Base-by-base conservation (phyloP, 805 yeast species). In the Metschnikowia cerradonensis region DNA sequence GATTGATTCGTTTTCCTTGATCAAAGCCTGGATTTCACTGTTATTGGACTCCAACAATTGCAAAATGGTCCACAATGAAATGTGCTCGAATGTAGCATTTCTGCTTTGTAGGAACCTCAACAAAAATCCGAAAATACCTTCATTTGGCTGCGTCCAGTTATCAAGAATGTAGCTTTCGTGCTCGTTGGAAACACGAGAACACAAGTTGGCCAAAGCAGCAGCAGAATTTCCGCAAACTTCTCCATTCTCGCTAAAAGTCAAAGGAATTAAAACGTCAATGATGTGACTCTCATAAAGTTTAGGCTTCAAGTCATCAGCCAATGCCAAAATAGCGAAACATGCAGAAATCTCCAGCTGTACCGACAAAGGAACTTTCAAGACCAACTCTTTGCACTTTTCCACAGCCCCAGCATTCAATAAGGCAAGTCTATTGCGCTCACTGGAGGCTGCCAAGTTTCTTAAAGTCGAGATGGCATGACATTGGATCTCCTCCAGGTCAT, bases 181-280 rank as follows among this genome's bases (percentile, higher is more conserved):
- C 60, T 89, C 91, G 60, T 80, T 81, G 15, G 73, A 66, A 35
- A 92, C 89, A 70, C 97, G 83, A 4, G 97, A 90, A 59, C 97
- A 90, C 60, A 94, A 75, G 65, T 94, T 94, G 31, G 99, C 99
- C 58, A 94, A 78, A 1, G 99, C 98, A 35, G 99, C 99, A 14
- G 98, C 99, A 2, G 96, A 88, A 69, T 94, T 94, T 51, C 99
- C 99, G 67, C 96, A 94, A 15, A 94, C 97, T 70, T 95, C 99
- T 52, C 90, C 87, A 66, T 90, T 90, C 50, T 80, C 80, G 40
- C 95, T 87, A 60, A 81, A 83, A 2, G 98, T 94, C 66, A 94
- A 79, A 34, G 99, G 99, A 52, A 94, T 84, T 56, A 94, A 78
- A 35, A 90, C 97, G 60, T 88, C 90, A 54, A 90, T 80, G 41